These are phyloP conservation scores for Chalciporus pseudorubinellus DNA, from an alignment of 768 basidiomycete genomes.

Conservation along the genomic window DNA sequence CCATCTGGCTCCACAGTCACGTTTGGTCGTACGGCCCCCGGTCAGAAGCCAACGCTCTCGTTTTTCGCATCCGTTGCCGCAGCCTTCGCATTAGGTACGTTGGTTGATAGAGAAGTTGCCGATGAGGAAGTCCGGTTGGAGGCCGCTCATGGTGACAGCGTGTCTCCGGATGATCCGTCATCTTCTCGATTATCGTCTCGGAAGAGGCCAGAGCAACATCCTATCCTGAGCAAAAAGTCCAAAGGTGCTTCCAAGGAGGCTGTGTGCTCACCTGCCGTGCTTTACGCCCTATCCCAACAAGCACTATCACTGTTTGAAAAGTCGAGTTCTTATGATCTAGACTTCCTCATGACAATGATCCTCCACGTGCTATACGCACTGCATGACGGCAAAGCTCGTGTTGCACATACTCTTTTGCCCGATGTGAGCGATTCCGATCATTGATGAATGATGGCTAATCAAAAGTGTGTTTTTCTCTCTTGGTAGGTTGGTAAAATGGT, in stretches of 20 bases:
- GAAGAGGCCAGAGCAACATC: constrained; percentile 20
- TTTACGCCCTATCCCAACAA: constrained; percentile 50
- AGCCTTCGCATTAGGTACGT: constrained; percentile 58
- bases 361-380: constrained; percentile 54
- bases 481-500: constrained; percentile 66
- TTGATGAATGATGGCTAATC: constrained; percentile 24
- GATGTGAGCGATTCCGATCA: constrained; percentile 30
- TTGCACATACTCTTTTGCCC: constrained; percentile 33
- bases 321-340: constrained; percentile 46
- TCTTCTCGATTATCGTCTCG: constrained; percentile 17
- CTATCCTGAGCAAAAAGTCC: constrained; percentile 19
- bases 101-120: constrained; percentile 32
- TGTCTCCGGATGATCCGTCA: constrained; percentile 23
- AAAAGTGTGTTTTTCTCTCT: constrained; percentile 1
- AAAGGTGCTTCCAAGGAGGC: constrained; percentile 31
- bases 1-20: constrained; percentile 7
- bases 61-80: constrained; percentile 62
- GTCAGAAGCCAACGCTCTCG: constrained; percentile 26
- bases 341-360: constrained; percentile 58
- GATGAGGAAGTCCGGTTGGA: constrained; percentile 29
- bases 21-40: constrained; percentile 8
- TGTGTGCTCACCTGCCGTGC: constrained; percentile 33
- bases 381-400: constrained; percentile 48
- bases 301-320: constrained; percentile 44
- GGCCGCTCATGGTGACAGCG: constrained; percentile 17